Evolutionary conservation across 345 rosid genomes (phyloP).

Genomic region (Eucalyptus brandiana): DNA sequence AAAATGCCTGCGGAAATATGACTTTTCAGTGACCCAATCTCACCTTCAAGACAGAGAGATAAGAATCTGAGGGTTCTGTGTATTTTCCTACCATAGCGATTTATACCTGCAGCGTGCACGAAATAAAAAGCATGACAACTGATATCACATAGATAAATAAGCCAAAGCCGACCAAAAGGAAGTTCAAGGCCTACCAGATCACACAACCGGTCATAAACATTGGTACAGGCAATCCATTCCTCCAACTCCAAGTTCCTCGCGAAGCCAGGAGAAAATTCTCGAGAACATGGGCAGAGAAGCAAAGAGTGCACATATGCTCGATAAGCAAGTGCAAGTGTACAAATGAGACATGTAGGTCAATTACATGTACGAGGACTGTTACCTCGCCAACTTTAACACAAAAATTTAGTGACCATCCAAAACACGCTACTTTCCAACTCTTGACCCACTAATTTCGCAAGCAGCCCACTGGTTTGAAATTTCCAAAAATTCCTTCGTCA

Average conservation of each 20-base stretch:
- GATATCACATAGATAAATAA: neutral
- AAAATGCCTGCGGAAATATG: neutral
- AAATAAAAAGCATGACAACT: constrained; percentile 4
- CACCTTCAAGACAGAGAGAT: constrained; percentile 89
- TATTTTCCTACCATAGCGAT: constrained; percentile 91
- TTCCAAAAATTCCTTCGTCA: neutral
- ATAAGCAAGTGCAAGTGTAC: neutral
- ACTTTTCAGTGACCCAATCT: neutral
- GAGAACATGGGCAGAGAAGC: neutral
- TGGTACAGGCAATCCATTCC: constrained; percentile 67
- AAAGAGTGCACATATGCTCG: neutral
- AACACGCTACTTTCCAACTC: neutral
- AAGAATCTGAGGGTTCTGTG: constrained; percentile 72
- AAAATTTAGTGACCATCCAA: neutral
- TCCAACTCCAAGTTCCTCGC: constrained; percentile 49
- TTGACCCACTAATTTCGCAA: neutral
- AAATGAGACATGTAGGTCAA: neutral
- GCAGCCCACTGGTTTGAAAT: neutral
- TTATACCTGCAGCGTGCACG: constrained; percentile 40
- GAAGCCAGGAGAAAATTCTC: neutral
- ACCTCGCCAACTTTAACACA: constrained; percentile 42
- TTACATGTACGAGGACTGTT: neutral
- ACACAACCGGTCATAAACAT: constrained; percentile 48
- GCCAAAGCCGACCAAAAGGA: neutral
- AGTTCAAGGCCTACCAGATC: constrained; percentile 38